These are phyloP conservation scores for Linnemannia exigua DNA, from an alignment of 192 early-diverging fungal genomes.

Conservation along the genomic window DNA sequence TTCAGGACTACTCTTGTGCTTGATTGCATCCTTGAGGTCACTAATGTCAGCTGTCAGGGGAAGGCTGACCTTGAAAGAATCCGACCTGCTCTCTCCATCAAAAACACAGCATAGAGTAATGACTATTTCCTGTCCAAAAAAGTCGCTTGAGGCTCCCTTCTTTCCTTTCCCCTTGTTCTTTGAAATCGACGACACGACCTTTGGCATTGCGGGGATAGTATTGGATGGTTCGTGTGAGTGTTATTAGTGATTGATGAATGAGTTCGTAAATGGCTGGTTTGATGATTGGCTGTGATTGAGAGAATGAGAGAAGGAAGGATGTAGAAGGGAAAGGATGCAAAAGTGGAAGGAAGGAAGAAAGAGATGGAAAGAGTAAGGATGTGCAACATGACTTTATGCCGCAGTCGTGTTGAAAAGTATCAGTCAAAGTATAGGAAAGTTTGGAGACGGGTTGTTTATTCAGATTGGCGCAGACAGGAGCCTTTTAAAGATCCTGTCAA, in stretches of 20 bases:
- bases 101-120: slow-evolving; percentile 21
- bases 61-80: slow-evolving; percentile 19
- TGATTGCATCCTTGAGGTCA: slow-evolving; percentile 21
- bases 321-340: slow-evolving; percentile 3
- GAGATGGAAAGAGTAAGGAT: not conserved
- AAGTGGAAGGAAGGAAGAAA: not conserved
- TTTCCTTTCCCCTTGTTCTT: slow-evolving; percentile 18
- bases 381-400: too few relatives aligned
- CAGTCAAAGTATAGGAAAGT: too few relatives aligned
- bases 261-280: slow-evolving; percentile 3
- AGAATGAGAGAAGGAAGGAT: slow-evolving; percentile 15
- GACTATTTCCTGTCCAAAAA: slow-evolving; percentile 5
- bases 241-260: slow-evolving; percentile 11
- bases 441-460: too few relatives aligned
- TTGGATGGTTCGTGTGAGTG: slow-evolving; percentile 17
- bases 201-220: slow-evolving; percentile 23
- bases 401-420: too few relatives aligned
- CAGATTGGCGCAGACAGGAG: too few relatives aligned
- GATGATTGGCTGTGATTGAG: slow-evolving; percentile 17
- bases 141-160: not conserved
- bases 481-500: too few relatives aligned
- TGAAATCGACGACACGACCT: slow-evolving; percentile 16
- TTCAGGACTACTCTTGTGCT: not conserved
- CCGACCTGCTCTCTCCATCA: slow-evolving; percentile 5
- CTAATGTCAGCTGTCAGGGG: not conserved